Evolutionary conservation across 2,329 filamentous ascomycete genomes (phyloP).

Genomic region (Fusarium sororula): DNA sequence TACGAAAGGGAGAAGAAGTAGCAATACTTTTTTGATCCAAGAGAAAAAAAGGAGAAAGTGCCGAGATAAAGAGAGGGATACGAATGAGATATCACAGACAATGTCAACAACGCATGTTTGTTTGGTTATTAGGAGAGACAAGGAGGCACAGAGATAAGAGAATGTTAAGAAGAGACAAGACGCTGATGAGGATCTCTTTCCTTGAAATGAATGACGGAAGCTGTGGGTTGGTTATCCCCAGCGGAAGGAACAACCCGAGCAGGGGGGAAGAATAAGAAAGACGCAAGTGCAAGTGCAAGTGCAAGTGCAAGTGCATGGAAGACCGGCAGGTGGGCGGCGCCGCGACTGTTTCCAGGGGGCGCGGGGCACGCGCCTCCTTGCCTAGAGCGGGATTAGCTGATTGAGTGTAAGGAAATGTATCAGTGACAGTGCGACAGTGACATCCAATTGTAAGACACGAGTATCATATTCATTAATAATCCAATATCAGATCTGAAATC

Average conservation of each 20-base stretch:
- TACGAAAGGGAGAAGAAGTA: neutral
- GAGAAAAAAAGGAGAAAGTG: neutral
- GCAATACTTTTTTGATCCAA: slow-evolving; percentile 1
- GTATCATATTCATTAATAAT: neutral
- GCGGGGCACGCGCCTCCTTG: slow-evolving; percentile 31
- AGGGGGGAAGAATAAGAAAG: neutral
- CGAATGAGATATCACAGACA: neutral
- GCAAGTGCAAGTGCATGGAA: neutral
- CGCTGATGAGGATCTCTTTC: slow-evolving; percentile 1
- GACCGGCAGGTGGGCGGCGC: slow-evolving; percentile 28
- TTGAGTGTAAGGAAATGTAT: neutral
- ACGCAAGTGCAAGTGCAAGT: neutral
- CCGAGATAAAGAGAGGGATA: neutral
- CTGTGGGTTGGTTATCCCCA: slow-evolving; percentile 10
- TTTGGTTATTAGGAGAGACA: slow-evolving; percentile 3
- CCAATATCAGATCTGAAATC: neutral
- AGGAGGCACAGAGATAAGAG: neutral
- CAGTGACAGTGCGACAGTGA: neutral
- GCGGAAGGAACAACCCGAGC: neutral
- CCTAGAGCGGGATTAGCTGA: slow-evolving; percentile 12
- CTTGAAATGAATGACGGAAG: slow-evolving; percentile 24
- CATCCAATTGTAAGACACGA: neutral
- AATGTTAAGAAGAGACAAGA: neutral
- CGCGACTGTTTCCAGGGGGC: slow-evolving; percentile 14
- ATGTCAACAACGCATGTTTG: slow-evolving; percentile 2